These are phyloP conservation scores for Parachaetomium inaequale DNA, from an alignment of 495 filamentous ascomycete genomes.

Conservation along the genomic window DNA sequence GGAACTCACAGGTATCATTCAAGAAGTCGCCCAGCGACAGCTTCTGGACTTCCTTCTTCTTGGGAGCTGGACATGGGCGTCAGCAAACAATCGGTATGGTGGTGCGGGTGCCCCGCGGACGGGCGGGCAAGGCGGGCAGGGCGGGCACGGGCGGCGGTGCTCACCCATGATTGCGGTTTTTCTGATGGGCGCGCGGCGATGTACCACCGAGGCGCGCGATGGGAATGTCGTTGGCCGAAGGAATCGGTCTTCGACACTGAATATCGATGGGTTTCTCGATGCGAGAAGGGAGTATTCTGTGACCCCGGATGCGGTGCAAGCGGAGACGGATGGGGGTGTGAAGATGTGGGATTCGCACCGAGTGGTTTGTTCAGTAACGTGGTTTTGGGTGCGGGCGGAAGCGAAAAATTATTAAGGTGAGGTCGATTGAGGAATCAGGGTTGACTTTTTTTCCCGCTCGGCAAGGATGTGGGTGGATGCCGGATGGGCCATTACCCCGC, in stretches of 20 bases:
- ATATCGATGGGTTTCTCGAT: conserved; percentile 2
- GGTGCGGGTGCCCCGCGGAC: conserved; percentile 17
- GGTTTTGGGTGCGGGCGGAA: conserved; percentile 22
- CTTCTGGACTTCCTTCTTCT: conserved; percentile 81
- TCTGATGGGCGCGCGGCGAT: conserved; percentile 41
- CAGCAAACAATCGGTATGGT: conserved; percentile 26
- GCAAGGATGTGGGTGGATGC: conserved; percentile 19
- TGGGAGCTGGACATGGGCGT: conserved; percentile 66
- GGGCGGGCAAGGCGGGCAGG: conserved; percentile 9
- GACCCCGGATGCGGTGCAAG: conserved; percentile 3
- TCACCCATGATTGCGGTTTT: conserved; percentile 84
- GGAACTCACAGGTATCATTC: conserved; percentile 69
- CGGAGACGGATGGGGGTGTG: conserved; percentile 12
- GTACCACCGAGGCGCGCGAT: conserved; percentile 44
- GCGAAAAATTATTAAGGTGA: conserved; percentile 25
- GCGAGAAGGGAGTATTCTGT: background rate
- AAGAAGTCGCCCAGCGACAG: conserved; percentile 92
- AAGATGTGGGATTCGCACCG: conserved; percentile 13
- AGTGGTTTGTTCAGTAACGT: conserved; percentile 9
- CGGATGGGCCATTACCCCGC: background rate
- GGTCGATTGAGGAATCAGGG: conserved; percentile 28
- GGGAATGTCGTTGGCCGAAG: conserved; percentile 23
- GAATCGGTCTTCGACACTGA: conserved; percentile 10
- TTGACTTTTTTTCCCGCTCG: conserved; percentile 31
- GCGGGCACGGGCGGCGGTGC: conserved; percentile 36